These are phyloP conservation scores for Mycena floridula DNA, from an alignment of 768 basidiomycete species.

Conservation along the genomic window DNA sequence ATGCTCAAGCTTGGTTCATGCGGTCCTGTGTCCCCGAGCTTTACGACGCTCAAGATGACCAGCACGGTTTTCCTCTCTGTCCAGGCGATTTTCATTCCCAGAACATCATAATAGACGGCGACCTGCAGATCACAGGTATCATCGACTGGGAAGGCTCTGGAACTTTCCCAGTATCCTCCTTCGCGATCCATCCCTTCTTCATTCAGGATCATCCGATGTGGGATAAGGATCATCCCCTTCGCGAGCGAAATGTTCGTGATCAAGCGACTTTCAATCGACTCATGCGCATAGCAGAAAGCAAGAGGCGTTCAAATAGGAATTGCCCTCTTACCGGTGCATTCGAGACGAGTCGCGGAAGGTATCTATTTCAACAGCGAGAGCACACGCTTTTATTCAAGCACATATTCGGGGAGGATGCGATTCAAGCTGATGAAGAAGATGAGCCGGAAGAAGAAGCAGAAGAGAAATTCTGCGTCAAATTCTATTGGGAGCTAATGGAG, in stretches of 20 bases:
- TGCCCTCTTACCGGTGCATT: conserved; percentile 1
- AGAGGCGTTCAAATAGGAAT: neutral
- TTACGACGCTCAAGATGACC: conserved; percentile 9
- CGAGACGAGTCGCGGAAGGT: conserved; percentile 1
- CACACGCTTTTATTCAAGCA: conserved; percentile 4
- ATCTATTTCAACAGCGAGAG: conserved; percentile 5
- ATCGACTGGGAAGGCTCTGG: conserved; percentile 17
- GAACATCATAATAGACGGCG: conserved; percentile 13
- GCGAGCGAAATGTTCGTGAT: conserved; percentile 6
- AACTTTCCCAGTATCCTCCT: conserved; percentile 4
- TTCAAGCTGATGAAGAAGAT: no score
- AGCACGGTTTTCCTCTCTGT: conserved; percentile 9
- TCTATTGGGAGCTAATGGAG: conserved; percentile 6
- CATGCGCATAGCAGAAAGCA: conserved; percentile 4
- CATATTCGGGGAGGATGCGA: conserved; percentile 4
- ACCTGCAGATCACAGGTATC: conserved; percentile 8
- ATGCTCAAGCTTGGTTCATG: conserved; percentile 8
- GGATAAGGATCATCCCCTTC: conserved; percentile 4
- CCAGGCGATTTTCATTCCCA: conserved; percentile 17
- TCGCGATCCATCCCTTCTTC: conserved; percentile 6
- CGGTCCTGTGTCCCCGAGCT: conserved; percentile 5
- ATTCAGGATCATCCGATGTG: conserved; percentile 7
- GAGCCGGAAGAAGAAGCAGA: neutral
- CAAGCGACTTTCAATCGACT: conserved; percentile 4
- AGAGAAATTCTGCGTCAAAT: conserved; percentile 3